phyloP scores from a whole-genome alignment of 495 filamentous ascomycete genomes.

The Astrocystis sublimbata region DNA sequence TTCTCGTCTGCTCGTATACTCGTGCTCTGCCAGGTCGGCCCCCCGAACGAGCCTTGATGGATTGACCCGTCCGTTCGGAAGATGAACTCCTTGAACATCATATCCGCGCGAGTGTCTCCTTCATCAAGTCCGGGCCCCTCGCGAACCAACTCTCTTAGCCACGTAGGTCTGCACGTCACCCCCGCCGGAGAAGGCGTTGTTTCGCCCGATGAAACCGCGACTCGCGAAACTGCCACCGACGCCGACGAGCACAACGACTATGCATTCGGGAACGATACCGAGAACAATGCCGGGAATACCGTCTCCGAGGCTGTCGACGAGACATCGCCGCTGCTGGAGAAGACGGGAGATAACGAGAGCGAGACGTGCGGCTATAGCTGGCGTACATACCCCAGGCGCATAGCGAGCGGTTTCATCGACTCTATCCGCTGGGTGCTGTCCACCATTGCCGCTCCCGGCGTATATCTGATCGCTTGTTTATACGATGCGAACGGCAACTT shows the following conservation, averaged over 20 bases:
- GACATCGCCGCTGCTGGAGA: slow-evolving; percentile 63
- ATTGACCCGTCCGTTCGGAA: slow-evolving; percentile 51
- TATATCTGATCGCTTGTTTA: slow-evolving; percentile 78
- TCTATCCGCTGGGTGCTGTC: slow-evolving; percentile 75
- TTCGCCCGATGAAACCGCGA: slow-evolving; percentile 34
- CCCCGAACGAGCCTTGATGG: slow-evolving; percentile 48
- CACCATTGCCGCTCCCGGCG: slow-evolving; percentile 72
- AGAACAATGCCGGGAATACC: slow-evolving; percentile 31
- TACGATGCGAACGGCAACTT: slow-evolving; percentile 79
- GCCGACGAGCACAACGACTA: slow-evolving; percentile 34
- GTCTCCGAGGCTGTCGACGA: slow-evolving; percentile 53
- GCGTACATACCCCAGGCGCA: slow-evolving; percentile 59
- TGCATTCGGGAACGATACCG: slow-evolving; percentile 25
- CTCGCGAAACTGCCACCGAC: slow-evolving; percentile 36
- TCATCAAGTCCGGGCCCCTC: slow-evolving; percentile 57
- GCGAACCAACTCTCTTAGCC: slow-evolving; percentile 66
- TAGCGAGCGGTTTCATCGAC: slow-evolving; percentile 57
- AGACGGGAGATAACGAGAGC: slow-evolving; percentile 34
- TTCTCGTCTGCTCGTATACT: too few relatives aligned
- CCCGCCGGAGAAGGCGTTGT: slow-evolving; percentile 42
- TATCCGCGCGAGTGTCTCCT: slow-evolving; percentile 78
- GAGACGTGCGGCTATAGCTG: slow-evolving; percentile 45
- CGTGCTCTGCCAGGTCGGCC: slow-evolving; percentile 20
- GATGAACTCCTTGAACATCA: slow-evolving; percentile 98
- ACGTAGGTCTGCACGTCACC: slow-evolving; percentile 49